Base-by-base conservation (phyloP, 164 flowering plant genomes). In the Brasenia schreberi region DNA sequence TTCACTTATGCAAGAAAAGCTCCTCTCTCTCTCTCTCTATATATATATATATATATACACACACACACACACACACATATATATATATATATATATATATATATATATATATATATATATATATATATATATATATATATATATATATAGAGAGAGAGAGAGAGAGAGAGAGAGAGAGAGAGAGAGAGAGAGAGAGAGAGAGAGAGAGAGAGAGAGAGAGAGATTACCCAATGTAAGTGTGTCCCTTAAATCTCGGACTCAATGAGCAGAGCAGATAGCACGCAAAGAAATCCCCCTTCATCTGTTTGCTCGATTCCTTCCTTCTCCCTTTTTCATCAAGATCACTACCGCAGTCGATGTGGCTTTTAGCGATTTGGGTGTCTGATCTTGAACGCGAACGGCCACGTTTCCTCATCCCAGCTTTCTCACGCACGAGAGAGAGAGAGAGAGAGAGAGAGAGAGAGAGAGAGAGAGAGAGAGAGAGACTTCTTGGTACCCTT, bases 251-350 rank as follows among this genome's bases (percentile, higher is more conserved):
- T 42, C 97, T 80, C 18, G 98, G 97, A 78, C 80, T 77, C 64
- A 87, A 73, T 5, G 97, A 90, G 12, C 80, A 72, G 68, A 90
- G 79, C 17, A 93, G 81, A 76, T 93, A 93, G 82, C 97, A 88
- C 0, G 88, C 93, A 69, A 72, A 88, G 67, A 92, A 90, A 52
- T 80, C 76, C 6, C 44, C 75, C 44, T 71, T 72, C 59, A 68
- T 73, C 49, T 45, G 62, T 5, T 45, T 66, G 6, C 1, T 61
- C 63, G 67, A 67, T 18, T 65, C 64, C 62, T 65, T 58, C 59
- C 59, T 59, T 63, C 64, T 59, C 67, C 61, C 45, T 33, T 49
- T 23, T 62, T 69, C 77, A 59, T 71, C 75, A 68, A 71, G 63
- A 63, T 69, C 70, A 67, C 71, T 68, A 65, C 70, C 74, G 64